Conservation (phyloP, 345 rosid genomes). For the Kandelia obovata region DNA sequence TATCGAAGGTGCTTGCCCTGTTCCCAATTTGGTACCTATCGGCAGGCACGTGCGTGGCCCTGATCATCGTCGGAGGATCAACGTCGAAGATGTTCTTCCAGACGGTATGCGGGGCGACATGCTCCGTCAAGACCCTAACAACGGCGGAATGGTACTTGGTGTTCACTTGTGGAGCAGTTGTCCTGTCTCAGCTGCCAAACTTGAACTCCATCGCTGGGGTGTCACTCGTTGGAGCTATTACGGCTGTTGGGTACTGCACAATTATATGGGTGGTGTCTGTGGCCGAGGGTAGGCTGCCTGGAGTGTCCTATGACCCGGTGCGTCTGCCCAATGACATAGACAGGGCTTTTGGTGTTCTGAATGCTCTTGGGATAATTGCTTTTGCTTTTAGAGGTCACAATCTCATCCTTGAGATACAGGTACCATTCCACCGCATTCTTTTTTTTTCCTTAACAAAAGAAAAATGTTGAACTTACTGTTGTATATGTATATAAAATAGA, state of each 20-base stretch:
- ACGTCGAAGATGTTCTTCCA: conserved; percentile 32
- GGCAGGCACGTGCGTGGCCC: conserved; percentile 33
- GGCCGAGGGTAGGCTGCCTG: conserved; percentile 27
- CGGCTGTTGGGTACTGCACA: conserved; percentile 35
- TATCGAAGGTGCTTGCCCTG: conserved; percentile 29
- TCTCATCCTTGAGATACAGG: conserved; percentile 48
- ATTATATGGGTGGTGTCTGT: conserved; percentile 37
- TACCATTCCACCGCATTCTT: neutral
- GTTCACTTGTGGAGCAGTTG: conserved; percentile 35
- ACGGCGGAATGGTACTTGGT: conserved; percentile 38
- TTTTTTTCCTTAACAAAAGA: no score
- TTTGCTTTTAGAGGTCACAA: conserved; percentile 52
- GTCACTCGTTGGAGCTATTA: conserved; percentile 32
- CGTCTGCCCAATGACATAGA: conserved; percentile 3
- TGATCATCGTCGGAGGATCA: conserved; percentile 37
- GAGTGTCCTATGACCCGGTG: conserved; percentile 31
- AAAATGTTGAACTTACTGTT: no score
- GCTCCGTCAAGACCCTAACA: conserved; percentile 16
- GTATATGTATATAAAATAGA: no score
- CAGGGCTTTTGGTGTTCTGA: conserved; percentile 22
- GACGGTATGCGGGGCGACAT: conserved; percentile 23
- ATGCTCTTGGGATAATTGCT: conserved; percentile 37
- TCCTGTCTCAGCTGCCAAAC: conserved; percentile 46
- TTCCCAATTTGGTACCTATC: conserved; percentile 39
- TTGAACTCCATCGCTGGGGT: conserved; percentile 40